A percentile compares a stretch with the other conserved stretches of the same genome.
Evolutionary conservation across 805 yeast genomes (phyloP).

Genomic region (Candida ipomoeae): DNA sequence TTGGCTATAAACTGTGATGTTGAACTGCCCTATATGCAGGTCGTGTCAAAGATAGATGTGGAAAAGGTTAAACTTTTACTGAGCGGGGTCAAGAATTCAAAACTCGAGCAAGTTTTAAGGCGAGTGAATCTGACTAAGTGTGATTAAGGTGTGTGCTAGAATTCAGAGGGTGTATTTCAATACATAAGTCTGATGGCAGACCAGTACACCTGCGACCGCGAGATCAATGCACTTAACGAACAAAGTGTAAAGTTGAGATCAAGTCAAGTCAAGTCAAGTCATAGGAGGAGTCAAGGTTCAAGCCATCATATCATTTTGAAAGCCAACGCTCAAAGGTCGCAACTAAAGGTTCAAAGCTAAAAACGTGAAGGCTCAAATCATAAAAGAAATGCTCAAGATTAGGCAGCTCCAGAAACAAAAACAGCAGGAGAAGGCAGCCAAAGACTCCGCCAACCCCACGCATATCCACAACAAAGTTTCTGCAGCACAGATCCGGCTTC

Average conservation of each 20-base stretch:
- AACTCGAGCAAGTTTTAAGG: background rate
- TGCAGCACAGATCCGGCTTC: slow-evolving; percentile 71
- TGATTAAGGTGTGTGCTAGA: no score
- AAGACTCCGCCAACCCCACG: slow-evolving; percentile 3
- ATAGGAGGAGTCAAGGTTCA: no score
- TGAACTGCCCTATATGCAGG: slow-evolving; percentile 11
- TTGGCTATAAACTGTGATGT: slow-evolving; percentile 10
- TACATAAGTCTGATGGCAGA: background rate
- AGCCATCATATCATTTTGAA: no score
- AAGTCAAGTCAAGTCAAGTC: background rate
- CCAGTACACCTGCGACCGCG: slow-evolving; percentile 4
- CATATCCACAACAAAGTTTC: slow-evolving; percentile 23
- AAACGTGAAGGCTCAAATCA: no score
- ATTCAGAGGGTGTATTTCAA: no score
- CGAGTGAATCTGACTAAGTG: no score
- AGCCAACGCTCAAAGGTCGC: no score
- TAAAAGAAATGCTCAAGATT: slow-evolving; percentile 16
- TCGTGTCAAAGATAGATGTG: background rate
- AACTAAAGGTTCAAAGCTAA: no score
- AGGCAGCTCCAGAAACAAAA: slow-evolving; percentile 24
- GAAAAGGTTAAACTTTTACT: background rate
- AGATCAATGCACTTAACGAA: background rate
- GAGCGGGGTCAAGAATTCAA: background rate
- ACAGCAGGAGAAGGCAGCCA: slow-evolving; percentile 12
- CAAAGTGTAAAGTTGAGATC: background rate